Evolutionary conservation across 768 basidiomycete species (phyloP).

Genomic region (Filobasidium wieringae): DNA sequence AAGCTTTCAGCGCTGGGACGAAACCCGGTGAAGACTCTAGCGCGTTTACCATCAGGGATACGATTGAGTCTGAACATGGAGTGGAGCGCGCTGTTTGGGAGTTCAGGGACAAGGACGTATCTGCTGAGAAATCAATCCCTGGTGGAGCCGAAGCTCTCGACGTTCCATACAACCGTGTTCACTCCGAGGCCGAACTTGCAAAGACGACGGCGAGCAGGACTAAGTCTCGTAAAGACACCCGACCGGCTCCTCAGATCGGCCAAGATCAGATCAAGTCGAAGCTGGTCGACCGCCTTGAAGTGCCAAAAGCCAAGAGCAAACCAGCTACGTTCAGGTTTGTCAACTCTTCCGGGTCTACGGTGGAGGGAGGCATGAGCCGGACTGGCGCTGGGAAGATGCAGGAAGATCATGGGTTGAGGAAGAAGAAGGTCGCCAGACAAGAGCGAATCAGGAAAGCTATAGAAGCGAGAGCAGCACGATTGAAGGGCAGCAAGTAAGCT

Average conservation of each 20-base stretch:
- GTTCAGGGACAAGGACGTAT: slow-evolving; percentile 25
- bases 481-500: too few species aligned
- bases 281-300: background rate
- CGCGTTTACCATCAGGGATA: slow-evolving; percentile 11
- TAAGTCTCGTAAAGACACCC: background rate
- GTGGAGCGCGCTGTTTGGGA: slow-evolving; percentile 34
- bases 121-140: background rate
- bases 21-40: background rate
- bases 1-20: background rate
- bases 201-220: background rate
- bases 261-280: background rate
- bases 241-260: background rate
- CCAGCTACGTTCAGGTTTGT: background rate
- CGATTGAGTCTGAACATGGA: slow-evolving; percentile 11
- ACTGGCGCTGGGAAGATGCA: background rate
- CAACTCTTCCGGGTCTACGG: background rate
- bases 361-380: background rate
- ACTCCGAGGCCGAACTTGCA: background rate
- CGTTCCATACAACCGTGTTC: slow-evolving; percentile 10
- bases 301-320: background rate
- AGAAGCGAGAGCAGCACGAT: too few species aligned
- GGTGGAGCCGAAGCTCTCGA: slow-evolving; percentile 3
- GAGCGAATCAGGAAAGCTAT: background rate
- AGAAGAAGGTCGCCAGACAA: background rate
- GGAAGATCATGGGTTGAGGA: background rate